Evolutionary conservation across 164 flowering plant genomes (phyloP), one percentile per base, ranked within the genome.

Genomic region (Vitis rupestris): DNA sequence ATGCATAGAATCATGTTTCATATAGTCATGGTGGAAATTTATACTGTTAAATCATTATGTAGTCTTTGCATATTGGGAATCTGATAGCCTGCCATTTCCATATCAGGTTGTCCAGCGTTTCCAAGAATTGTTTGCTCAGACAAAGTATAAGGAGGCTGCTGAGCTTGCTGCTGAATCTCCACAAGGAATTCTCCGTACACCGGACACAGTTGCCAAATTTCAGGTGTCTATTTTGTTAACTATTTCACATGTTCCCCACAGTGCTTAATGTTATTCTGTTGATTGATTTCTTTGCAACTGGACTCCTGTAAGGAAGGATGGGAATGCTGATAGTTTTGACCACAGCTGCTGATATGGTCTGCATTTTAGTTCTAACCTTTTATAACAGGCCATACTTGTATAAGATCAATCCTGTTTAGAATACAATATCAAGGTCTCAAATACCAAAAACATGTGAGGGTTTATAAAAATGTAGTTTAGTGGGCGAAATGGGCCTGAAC

Each of bases 111-210:
- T 96, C 57, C 97, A 96, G 74, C 97, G 99, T n/a, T 96, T 96
- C 80, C 99, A 93, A 84, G 98, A 96, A 63, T 76, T 96, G 67
- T 93, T 96, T 79, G 92, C 98, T 64, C 99, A 96, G 78, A 96
- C 97, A 58, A 96, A 93, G 85, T 96, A 96, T 68, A 93, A 93
- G 74, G 98, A 96, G 79, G 99, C 98, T 78, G 98, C 99, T 71
- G 99, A 96, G 79, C 97, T 96, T 77, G 98, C 98, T 72, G 99
- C 99, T 48, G 99, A 96, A 78, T 96, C 99, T 72, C 99, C 98
- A 44, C 98, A 92, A 81, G 99, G 98, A 68, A 85, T 96, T 58
- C 93, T 96, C 9, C 88, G 99, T 11, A 93, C 99, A 47, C 97
- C 99, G 69, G 99, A 96, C 54, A 96, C 99, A 67, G 95, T 96